These are phyloP conservation scores for Rozella allomycis DNA, from an alignment of 371 early-diverging fungal genomes.

Conservation along the genomic window DNA sequence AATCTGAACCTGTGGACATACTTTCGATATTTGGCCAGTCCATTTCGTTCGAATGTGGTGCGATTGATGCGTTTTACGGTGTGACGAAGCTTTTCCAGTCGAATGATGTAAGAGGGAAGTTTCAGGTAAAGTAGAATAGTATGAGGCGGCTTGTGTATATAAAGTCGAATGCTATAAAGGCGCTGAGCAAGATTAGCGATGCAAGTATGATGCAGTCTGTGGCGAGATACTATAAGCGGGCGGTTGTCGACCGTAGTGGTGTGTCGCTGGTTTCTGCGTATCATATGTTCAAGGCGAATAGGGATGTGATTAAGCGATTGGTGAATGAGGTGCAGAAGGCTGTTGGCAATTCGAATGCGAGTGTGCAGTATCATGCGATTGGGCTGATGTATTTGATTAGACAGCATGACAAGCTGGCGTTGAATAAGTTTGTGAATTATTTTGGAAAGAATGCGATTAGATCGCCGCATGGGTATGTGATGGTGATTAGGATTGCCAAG, in stretches of 20 bases:
- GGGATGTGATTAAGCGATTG: constrained; percentile 69
- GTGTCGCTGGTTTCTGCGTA: constrained; percentile 80
- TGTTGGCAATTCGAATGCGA: constrained; percentile 48
- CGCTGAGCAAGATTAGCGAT: constrained; percentile 82
- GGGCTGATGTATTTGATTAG: constrained; percentile 80
- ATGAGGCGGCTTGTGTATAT: constrained; percentile 89
- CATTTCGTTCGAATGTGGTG: too few species aligned
- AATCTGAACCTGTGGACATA: too few species aligned
- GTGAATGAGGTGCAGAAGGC: constrained; percentile 74
- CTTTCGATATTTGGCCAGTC: too few species aligned
- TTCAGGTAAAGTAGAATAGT: constrained; percentile 30
- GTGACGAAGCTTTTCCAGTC: constrained; percentile 90
- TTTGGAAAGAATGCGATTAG: constrained; percentile 33
- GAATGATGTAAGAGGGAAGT: constrained; percentile 49
- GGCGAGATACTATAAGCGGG: constrained; percentile 86
- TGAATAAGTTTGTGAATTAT: constrained; percentile 61
- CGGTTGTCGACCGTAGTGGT: constrained; percentile 84
- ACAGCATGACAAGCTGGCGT: constrained; percentile 92
- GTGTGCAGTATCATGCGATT: constrained; percentile 88
- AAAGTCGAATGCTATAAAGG: constrained; percentile 84
- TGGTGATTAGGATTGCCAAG: constrained; percentile 75
- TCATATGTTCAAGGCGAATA: constrained; percentile 53
- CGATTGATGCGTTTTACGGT: constrained; percentile 89
- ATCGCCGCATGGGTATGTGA: constrained; percentile 67
- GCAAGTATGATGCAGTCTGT: constrained; percentile 61